phyloP scores from a whole-genome alignment of 352 stramenopile species.

The Globisporangium echinulatum region DNA sequence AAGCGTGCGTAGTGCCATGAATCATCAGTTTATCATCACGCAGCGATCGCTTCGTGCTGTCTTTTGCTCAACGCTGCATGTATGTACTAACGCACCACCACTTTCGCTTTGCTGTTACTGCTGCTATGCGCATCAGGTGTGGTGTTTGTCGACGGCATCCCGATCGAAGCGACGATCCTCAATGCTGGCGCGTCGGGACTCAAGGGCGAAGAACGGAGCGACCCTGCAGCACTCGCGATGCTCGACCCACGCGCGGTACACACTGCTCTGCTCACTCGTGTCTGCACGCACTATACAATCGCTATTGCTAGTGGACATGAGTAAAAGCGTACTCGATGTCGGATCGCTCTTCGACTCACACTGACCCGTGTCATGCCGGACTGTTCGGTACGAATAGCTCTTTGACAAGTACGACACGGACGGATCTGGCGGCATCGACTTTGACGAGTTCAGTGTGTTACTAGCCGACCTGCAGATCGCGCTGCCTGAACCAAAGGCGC shows the following conservation, averaged over 20 bases:
- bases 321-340: not conserved
- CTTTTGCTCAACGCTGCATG: no score
- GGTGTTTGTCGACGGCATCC: conserved; percentile 68
- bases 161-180: conserved; percentile 55
- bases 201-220: conserved; percentile 29
- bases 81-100: not conserved
- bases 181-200: conserved; percentile 38
- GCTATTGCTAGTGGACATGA: no score
- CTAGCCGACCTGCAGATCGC: conserved; percentile 50
- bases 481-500: conserved; percentile 60
- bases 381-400: conserved; percentile 25
- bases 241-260: conserved; percentile 44
- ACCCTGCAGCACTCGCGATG: conserved; percentile 32
- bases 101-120: not conserved
- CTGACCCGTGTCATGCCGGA: no score
- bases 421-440: conserved; percentile 67
- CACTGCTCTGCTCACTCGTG: not conserved
- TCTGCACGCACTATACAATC: not conserved
- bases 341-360: no score
- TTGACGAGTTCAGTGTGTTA: conserved; percentile 73
- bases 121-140: conserved; percentile 25
- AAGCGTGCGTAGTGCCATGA: conserved; percentile 28
- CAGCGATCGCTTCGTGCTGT: no score
- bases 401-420: conserved; percentile 83
- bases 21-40: not conserved